Conservation (phyloP, 2,329 filamentous ascomycete species). For the Falciphora oryzae region DNA sequence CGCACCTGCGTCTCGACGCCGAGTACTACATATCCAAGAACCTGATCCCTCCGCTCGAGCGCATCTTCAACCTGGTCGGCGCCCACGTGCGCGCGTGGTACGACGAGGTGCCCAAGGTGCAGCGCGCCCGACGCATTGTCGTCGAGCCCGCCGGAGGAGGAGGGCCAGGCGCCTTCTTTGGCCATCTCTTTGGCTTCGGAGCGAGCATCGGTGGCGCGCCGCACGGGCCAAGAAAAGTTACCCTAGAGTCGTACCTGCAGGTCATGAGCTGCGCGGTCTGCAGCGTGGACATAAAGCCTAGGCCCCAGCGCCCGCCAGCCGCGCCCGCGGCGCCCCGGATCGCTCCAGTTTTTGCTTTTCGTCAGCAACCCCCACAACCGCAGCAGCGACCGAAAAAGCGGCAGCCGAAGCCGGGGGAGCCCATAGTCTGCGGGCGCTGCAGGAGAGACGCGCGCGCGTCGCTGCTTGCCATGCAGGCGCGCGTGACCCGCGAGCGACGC, state of each 20-base stretch:
- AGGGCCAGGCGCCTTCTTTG: not conserved
- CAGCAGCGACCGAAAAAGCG: constrained; percentile 1
- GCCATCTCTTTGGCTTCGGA: not conserved
- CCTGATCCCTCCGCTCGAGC: constrained; percentile 86
- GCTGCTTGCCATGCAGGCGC: constrained; percentile 56
- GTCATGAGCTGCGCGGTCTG: constrained; percentile 76
- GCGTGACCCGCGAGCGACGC: constrained; percentile 58
- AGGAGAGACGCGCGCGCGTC: constrained; percentile 49
- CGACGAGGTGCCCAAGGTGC: constrained; percentile 91
- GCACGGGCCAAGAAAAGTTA: constrained; percentile 49
- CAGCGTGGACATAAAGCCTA: constrained; percentile 42
- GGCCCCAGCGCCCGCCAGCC: not conserved
- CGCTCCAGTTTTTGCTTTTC: not conserved
- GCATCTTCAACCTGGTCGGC: constrained; percentile 89
- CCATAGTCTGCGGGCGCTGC: constrained; percentile 53
- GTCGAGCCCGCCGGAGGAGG: constrained; percentile 19
- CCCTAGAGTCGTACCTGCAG: constrained; percentile 91
- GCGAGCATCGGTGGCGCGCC: constrained; percentile 14
- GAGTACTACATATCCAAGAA: constrained; percentile 98
- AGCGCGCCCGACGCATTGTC: constrained; percentile 56
- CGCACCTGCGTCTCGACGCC: constrained; percentile 76
- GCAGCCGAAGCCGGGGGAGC: constrained; percentile 12
- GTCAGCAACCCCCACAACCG: not conserved
- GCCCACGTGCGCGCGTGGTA: constrained; percentile 90
- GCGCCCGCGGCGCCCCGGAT: not conserved